Conservation (phyloP, 441 rosid genomes). For the Breynia disticha region DNA sequence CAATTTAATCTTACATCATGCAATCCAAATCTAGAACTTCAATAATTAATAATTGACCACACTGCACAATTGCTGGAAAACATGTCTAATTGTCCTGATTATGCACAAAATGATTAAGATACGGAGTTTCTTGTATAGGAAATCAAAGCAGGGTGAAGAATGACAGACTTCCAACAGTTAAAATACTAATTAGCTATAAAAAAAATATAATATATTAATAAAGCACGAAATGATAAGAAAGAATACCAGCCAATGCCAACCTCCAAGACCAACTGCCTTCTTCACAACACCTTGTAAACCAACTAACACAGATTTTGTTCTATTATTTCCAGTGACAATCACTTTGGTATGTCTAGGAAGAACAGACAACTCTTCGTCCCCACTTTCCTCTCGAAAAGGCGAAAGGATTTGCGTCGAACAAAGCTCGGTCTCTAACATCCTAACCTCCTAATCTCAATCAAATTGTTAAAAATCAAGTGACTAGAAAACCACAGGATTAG, state of each 20-base stretch:
- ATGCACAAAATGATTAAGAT: too few species aligned
- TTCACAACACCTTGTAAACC: constrained; percentile 80
- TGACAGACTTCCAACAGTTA: too few species aligned
- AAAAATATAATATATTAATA: not conserved
- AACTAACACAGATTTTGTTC: constrained; percentile 74
- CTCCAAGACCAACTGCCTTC: constrained; percentile 87
- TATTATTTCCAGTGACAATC: constrained; percentile 66
- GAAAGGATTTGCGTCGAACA: constrained; percentile 43
- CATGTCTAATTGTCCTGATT: too few species aligned
- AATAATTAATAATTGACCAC: too few species aligned
- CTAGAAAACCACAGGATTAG: constrained; percentile 13
- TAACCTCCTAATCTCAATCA: constrained; percentile 1
- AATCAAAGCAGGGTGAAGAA: too few species aligned
- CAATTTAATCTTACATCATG: too few species aligned
- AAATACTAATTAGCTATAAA: not conserved
- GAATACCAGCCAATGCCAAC: constrained; percentile 88
- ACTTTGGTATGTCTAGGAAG: constrained; percentile 78
- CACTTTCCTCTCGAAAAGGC: constrained; percentile 46
- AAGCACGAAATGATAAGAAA: not conserved
- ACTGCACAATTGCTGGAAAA: too few species aligned
- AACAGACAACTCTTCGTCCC: constrained; percentile 64
- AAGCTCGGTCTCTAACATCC: constrained; percentile 51
- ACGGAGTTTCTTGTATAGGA: too few species aligned
- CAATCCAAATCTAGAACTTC: too few species aligned
- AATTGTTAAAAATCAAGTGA: not conserved